phyloP scores from a whole-genome alignment of 2,329 filamentous ascomycete species.

The Chaetomium sp. region DNA sequence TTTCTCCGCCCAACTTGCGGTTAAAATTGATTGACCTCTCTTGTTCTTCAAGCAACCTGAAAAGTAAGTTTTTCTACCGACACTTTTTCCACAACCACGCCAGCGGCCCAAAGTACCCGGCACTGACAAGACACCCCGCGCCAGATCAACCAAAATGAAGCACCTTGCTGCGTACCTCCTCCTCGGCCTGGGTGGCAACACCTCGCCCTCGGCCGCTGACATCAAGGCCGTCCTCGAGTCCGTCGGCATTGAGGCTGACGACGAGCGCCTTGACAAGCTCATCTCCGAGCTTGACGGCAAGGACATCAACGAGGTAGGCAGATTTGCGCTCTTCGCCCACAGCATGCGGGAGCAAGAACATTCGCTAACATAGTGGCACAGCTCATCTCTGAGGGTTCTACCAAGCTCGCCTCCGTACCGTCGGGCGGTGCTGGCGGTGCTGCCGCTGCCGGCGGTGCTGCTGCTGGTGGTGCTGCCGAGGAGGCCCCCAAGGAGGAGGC shows the following conservation, averaged over 20 bases:
- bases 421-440: constrained; percentile 78
- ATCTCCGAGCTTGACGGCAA: constrained; percentile 88
- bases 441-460: constrained; percentile 58
- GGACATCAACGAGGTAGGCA: constrained; percentile 80
- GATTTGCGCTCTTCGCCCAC: too few relatives aligned
- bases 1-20: constrained; percentile 97
- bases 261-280: constrained; percentile 78
- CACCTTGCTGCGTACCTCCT: constrained; percentile 99
- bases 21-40: constrained; percentile 99
- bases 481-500: constrained; percentile 58
- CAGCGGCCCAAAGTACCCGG: not conserved
- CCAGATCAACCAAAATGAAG: constrained; percentile 77
- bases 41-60: constrained; percentile 52
- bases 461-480: constrained; percentile 58
- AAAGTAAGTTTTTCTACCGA: constrained; percentile 16
- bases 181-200: constrained; percentile 88
- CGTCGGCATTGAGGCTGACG: constrained; percentile 91
- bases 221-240: constrained; percentile 85
- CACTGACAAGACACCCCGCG: not conserved
- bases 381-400: constrained; percentile 84
- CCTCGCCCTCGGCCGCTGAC: constrained; percentile 75
- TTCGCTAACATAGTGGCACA: constrained; percentile 35
- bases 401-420: constrained; percentile 97
- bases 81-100: not conserved
- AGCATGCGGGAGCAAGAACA: too few relatives aligned